phyloP scores from a whole-genome alignment of 495 filamentous ascomycete genomes.

The Collariella sp. region DNA sequence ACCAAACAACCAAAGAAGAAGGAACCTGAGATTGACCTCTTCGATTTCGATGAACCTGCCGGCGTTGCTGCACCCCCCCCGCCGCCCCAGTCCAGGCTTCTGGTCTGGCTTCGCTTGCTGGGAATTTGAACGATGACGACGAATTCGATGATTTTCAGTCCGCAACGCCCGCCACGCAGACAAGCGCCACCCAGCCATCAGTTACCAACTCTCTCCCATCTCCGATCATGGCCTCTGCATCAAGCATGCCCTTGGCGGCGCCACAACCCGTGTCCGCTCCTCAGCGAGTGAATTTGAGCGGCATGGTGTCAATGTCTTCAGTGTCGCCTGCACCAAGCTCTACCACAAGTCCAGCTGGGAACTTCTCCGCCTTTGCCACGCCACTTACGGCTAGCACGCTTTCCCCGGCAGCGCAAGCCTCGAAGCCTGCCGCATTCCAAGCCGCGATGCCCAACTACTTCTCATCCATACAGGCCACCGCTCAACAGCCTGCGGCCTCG shows the following conservation, averaged over 20 bases:
- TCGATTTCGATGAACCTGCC: constrained; percentile 73
- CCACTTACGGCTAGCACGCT: constrained; percentile 38
- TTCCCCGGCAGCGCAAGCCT: constrained; percentile 34
- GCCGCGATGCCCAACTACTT: constrained; percentile 86
- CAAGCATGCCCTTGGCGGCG: constrained; percentile 62
- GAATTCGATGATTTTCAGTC: constrained; percentile 98
- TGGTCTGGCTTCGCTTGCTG: constrained; percentile 48
- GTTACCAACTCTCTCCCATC: constrained; percentile 44
- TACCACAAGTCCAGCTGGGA: constrained; percentile 44
- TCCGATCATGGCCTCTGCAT: constrained; percentile 57
- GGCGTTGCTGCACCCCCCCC: constrained; percentile 41
- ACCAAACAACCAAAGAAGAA: constrained; percentile 62
- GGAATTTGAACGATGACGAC: constrained; percentile 60
- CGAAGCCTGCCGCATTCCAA: constrained; percentile 64
- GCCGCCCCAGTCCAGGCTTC: constrained; percentile 38
- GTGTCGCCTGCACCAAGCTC: constrained; percentile 61
- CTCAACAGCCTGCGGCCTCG: constrained; percentile 17
- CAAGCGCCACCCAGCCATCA: constrained; percentile 30
- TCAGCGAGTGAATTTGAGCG: constrained; percentile 68
- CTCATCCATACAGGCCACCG: constrained; percentile 56
- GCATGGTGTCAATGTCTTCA: constrained; percentile 71
- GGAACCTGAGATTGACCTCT: constrained; percentile 78
- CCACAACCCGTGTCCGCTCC: constrained; percentile 76
- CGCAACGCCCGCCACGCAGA: constrained; percentile 53
- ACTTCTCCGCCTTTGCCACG: constrained; percentile 47